Percentiles rank a stretch among this genome's conserved stretches.
These are phyloP conservation scores for Zymoseptoria crescenta DNA, from an alignment of 2,329 filamentous ascomycete species.

Conservation along the genomic window DNA sequence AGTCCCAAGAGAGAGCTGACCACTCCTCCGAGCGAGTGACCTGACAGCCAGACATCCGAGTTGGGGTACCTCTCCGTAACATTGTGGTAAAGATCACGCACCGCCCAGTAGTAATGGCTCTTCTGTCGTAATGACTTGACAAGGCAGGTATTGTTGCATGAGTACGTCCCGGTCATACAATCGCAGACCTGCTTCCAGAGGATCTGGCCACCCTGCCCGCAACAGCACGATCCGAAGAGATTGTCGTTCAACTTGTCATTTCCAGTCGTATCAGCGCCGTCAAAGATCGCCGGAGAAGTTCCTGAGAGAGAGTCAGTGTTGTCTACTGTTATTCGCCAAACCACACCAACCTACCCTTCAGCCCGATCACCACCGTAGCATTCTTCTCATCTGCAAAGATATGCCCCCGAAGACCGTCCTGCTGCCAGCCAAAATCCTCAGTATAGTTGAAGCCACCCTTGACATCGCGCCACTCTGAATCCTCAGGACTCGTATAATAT, in stretches of 20 bases:
- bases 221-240: slow-evolving; percentile 96
- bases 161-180: slow-evolving; percentile 78
- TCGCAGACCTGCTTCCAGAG: slow-evolving; percentile 90
- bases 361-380: slow-evolving; percentile 77
- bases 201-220: slow-evolving; percentile 83
- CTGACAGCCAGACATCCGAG: slow-evolving; percentile 79
- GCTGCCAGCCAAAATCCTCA: slow-evolving; percentile 85
- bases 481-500: slow-evolving; percentile 66
- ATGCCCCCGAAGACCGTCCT: slow-evolving; percentile 82
- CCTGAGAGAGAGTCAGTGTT: slow-evolving; percentile 8
- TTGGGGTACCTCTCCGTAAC: slow-evolving; percentile 81
- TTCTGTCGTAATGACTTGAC: slow-evolving; percentile 66
- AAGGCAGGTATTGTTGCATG: slow-evolving; percentile 89
- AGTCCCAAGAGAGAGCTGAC: slow-evolving; percentile 81
- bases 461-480: slow-evolving; percentile 77
- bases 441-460: slow-evolving; percentile 74
- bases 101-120: slow-evolving; percentile 85
- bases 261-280: slow-evolving; percentile 92
- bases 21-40: slow-evolving; percentile 86
- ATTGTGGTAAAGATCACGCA: slow-evolving; percentile 83
- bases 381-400: slow-evolving; percentile 84
- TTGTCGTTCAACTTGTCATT: slow-evolving; percentile 99
- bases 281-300: slow-evolving; percentile 67
- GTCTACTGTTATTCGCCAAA: slow-evolving; percentile 4
- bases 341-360: slow-evolving; percentile 57